phyloP scores from a whole-genome alignment of 2,329 filamentous ascomycete species.

The Exophiala sp. region DNA sequence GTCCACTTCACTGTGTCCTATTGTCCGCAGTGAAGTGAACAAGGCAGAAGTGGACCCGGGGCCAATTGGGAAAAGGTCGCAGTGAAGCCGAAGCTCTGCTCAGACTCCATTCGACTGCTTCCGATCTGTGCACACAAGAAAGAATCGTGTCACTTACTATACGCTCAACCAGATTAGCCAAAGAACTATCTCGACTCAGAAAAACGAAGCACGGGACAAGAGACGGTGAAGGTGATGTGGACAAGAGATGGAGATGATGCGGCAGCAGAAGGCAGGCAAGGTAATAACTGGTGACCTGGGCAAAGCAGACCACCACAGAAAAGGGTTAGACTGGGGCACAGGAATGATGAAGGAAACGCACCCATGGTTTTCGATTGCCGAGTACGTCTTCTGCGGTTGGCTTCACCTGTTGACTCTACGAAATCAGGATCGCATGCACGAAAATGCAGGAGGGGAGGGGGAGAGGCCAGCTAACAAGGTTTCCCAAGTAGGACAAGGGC shows the following conservation, averaged over 20 bases:
- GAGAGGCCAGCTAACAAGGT: conserved; percentile 30
- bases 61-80: conserved; percentile 13
- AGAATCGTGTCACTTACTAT: conserved; percentile 24
- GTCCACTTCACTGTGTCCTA: conserved; percentile 6
- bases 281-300: conserved; percentile 20
- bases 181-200: conserved; percentile 3
- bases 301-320: conserved; percentile 15
- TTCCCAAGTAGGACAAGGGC: conserved; percentile 29
- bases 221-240: conserved; percentile 20
- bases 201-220: conserved; percentile 14
- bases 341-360: conserved; percentile 27
- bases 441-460: conserved; percentile 28
- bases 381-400: conserved; percentile 25
- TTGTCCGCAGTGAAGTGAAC: conserved; percentile 14
- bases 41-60: conserved; percentile 21
- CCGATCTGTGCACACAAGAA: conserved; percentile 13
- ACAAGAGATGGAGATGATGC: conserved; percentile 12
- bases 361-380: conserved; percentile 34
- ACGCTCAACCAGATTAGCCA: conserved; percentile 16
- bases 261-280: conserved; percentile 5
- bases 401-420: conserved; percentile 29
- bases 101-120: conserved; percentile 4
- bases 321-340: conserved; percentile 27
- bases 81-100: conserved; percentile 10
- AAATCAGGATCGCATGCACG: conserved; percentile 31